These are phyloP conservation scores for Hydnum rufescens DNA, from an alignment of 768 basidiomycete species.

Conservation along the genomic window DNA sequence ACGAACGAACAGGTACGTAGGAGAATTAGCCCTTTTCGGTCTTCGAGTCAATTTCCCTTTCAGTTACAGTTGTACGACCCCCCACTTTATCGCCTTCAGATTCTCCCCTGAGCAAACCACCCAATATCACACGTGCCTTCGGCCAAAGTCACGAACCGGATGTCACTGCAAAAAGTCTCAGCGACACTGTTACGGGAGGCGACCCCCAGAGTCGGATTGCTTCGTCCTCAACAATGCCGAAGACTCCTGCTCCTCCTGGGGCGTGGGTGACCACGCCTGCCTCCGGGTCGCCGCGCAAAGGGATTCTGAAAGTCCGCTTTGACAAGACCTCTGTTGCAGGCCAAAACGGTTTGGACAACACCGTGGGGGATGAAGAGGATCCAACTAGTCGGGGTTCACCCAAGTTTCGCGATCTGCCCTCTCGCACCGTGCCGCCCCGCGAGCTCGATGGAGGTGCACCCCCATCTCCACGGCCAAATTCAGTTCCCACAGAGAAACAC, in stretches of 20 bases:
- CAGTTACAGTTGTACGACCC: not conserved
- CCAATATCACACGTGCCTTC: not conserved
- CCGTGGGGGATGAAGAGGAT: not conserved
- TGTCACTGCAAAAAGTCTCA: too few relatives aligned
- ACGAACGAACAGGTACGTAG: not conserved
- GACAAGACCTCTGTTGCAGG: not conserved
- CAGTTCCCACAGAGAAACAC: too few relatives aligned
- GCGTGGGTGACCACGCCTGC: not conserved
- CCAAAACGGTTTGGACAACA: not conserved
- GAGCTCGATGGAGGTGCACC: not conserved
- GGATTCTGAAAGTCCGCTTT: conserved; percentile 1
- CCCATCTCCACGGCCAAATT: not conserved
- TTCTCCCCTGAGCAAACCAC: not conserved
- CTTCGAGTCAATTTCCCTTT: not conserved
- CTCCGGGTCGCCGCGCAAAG: not conserved
- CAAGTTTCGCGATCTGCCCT: not conserved
- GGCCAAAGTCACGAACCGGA: too few relatives aligned
- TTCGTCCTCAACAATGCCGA: not conserved
- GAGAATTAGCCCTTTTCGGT: not conserved
- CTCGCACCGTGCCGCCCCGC: not conserved
- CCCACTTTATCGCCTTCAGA: not conserved
- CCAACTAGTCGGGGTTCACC: too few relatives aligned
- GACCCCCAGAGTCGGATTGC: not conserved
- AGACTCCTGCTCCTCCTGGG: not conserved
- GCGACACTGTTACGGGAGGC: too few relatives aligned